phyloP scores from a whole-genome alignment of 108 stramenopile genomes.

The Pseudonitzschia pungens region DNA sequence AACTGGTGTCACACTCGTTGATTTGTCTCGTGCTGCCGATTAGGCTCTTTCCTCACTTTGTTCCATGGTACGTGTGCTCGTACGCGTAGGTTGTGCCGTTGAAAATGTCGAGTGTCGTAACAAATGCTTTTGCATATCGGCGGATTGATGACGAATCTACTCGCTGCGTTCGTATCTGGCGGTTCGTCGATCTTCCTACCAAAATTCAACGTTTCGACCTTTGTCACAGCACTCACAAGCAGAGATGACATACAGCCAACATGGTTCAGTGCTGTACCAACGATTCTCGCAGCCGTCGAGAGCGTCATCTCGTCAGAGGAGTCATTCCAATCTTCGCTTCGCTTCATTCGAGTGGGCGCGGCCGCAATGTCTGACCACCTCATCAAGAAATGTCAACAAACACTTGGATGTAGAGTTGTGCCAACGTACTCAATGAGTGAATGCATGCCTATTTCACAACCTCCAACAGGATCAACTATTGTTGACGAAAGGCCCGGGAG shows the following conservation, averaged over 20 bases:
- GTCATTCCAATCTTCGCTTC: not conserved
- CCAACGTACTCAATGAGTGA: constrained; percentile 41
- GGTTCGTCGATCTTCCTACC: constrained; percentile 18
- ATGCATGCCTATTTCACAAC: constrained; percentile 24
- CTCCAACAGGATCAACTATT: not conserved
- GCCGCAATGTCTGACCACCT: constrained; percentile 14
- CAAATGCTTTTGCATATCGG: constrained; percentile 32
- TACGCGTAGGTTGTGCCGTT: constrained; percentile 21
- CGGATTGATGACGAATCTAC: constrained; percentile 28
- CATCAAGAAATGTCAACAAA: constrained; percentile 6
- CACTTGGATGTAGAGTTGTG: constrained; percentile 13
- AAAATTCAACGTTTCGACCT: not conserved
- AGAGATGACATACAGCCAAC: not conserved
- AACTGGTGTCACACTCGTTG: not conserved
- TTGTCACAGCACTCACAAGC: not conserved
- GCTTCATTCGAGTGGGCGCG: constrained; percentile 25
- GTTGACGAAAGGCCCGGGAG: not conserved
- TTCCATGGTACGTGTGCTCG: not conserved
- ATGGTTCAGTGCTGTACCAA: constrained; percentile 41
- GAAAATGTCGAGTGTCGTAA: constrained; percentile 12
- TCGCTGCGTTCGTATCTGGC: constrained; percentile 27
- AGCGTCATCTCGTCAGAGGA: not conserved
- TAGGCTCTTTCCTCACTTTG: not conserved
- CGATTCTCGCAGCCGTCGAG: constrained; percentile 24
- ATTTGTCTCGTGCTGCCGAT: not conserved